Conservation (phyloP, 108 stramenopile species). For the Fistulifera solaris region DNA sequence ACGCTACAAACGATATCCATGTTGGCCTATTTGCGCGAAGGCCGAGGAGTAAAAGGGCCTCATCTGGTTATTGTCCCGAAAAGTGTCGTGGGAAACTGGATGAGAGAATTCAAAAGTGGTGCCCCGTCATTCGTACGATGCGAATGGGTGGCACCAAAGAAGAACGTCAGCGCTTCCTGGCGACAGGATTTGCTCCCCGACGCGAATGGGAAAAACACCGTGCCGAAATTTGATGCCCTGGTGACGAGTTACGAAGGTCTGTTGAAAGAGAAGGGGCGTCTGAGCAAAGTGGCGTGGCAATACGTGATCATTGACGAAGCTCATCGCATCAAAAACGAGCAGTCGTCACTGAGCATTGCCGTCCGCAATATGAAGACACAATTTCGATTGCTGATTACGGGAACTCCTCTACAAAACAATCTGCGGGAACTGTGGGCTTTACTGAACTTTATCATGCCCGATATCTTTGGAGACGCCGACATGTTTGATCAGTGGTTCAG, state of each 20-base stretch:
- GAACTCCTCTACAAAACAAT: slow-evolving; percentile 91
- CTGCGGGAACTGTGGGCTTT: slow-evolving; percentile 93
- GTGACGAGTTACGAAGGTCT: slow-evolving; percentile 96
- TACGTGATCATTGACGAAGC: slow-evolving; percentile 70
- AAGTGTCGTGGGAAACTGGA: slow-evolving; percentile 96
- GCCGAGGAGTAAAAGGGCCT: slow-evolving; percentile 83
- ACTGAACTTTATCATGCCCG: slow-evolving; percentile 90
- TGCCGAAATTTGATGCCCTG: slow-evolving; percentile 84
- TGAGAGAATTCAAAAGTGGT: slow-evolving; percentile 92
- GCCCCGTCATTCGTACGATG: slow-evolving; percentile 79
- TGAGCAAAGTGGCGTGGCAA: slow-evolving; percentile 77
- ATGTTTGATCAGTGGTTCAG: slow-evolving; percentile 96
- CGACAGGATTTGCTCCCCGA: slow-evolving; percentile 48
- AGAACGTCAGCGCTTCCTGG: slow-evolving; percentile 65
- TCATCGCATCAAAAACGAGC: slow-evolving; percentile 99
- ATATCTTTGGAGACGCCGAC: slow-evolving; percentile 91
- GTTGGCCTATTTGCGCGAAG: slow-evolving; percentile 87
- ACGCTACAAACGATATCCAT: slow-evolving; percentile 93
- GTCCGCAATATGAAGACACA: slow-evolving; percentile 74
- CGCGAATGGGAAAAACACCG: slow-evolving; percentile 34
- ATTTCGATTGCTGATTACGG: slow-evolving; percentile 90
- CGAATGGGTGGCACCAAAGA: slow-evolving; percentile 92
- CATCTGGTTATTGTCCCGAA: slow-evolving; percentile 97
- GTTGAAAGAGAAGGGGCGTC: slow-evolving; percentile 76
- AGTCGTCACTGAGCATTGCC: slow-evolving; percentile 68